Evolutionary conservation across 305 asterid species (phyloP), one percentile per base, ranked within the genome.

Genomic region (Lippia alba): DNA sequence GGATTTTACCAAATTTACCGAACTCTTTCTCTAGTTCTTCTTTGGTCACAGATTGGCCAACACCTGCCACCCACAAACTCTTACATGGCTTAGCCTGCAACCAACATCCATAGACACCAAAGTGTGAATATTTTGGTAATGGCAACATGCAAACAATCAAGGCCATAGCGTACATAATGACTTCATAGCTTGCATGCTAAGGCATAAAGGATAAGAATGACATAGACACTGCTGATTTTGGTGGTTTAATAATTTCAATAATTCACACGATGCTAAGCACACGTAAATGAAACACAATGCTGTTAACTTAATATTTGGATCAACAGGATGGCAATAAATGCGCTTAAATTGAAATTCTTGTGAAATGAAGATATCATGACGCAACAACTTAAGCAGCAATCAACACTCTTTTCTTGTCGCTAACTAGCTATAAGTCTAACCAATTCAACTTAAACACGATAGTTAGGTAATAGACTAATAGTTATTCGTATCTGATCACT

Each of bases 61-160:
- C 79, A 70, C 99, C 99, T 70, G 97, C 89, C 55, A 94, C 98
- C 99, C 99, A 92, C 81, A 94, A 79, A 72, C 91, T 94, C 81
- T 92, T 94, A 73, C 94, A 87, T 56, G 99, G 99, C 74, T 84
- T 94, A 74, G 99, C 98, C 99, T 94, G 89, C 61, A 80, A 76
- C 70, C 64, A 66, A 67, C 73, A 80, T 50, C 17, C 18, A 39
- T 17, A 68, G 56, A 68, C 74, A 78, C 39, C 54, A 50, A 66
- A 53, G 51, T 58, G 57, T 30, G 32, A 45, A 57, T 15, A 51
- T 48, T 15, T n/a, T 54, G 9, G 64, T 16, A 40, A 19, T 30
- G 56, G 44, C 45, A 57, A 11, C 12, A 58, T 19, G 8, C 48
- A 63, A 58, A 20, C 57, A 50, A 59, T 34, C 64, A 8, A 14